Percentiles rank a stretch among this genome's conserved stretches.
These are phyloP conservation scores for Cercophora samala DNA, from an alignment of 495 filamentous ascomycete genomes.

Conservation along the genomic window DNA sequence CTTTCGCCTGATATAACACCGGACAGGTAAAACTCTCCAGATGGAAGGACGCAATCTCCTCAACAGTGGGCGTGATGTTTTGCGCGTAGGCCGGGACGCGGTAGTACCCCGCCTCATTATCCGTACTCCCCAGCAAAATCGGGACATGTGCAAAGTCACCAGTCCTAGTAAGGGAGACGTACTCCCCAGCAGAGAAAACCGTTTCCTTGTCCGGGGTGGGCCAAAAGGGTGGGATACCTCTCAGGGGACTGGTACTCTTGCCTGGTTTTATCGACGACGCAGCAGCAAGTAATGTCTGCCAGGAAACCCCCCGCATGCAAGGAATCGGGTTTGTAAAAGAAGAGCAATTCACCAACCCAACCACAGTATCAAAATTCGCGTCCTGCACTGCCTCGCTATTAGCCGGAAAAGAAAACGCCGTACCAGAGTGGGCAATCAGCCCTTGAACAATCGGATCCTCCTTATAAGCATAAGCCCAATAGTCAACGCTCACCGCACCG, in stretches of 20 bases:
- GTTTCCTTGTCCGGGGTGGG: slow-evolving; percentile 13
- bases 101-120: slow-evolving; percentile 22
- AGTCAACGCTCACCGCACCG: slow-evolving; percentile 50
- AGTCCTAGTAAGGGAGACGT: slow-evolving; percentile 19
- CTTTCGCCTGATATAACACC: slow-evolving; percentile 12
- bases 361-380: slow-evolving; percentile 39
- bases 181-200: slow-evolving; percentile 42
- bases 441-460: slow-evolving; percentile 45
- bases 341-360: slow-evolving; percentile 32
- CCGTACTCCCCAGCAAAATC: slow-evolving; percentile 10
- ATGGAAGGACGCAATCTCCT: slow-evolving; percentile 11
- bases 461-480: slow-evolving; percentile 49
- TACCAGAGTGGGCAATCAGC: slow-evolving; percentile 54
- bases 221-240: slow-evolving; percentile 33
- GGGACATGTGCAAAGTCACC: slow-evolving; percentile 16
- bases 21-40: slow-evolving; percentile 29
- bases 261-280: slow-evolving; percentile 31
- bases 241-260: slow-evolving; percentile 27
- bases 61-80: slow-evolving; percentile 4
- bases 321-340: slow-evolving; percentile 37
- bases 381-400: slow-evolving; percentile 33
- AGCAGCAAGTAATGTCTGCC: slow-evolving; percentile 28
- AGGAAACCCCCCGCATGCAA: slow-evolving; percentile 45
- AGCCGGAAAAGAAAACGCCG: slow-evolving; percentile 39
- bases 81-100: slow-evolving; percentile 13